Evolutionary conservation across 2,329 filamentous ascomycete species (phyloP).

Genomic region (Aspergillus jensenii): DNA sequence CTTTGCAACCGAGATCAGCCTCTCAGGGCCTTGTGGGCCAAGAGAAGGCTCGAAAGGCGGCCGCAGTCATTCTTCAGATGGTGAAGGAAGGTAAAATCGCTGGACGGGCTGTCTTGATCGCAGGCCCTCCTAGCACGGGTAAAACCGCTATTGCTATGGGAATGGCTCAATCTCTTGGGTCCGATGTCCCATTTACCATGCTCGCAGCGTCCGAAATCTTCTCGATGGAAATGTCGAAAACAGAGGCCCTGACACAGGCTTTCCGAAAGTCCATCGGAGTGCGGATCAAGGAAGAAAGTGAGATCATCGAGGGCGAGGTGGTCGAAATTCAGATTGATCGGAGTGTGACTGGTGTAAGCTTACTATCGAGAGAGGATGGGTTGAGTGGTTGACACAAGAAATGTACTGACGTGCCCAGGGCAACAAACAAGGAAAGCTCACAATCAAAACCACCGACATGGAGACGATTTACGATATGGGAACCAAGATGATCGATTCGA

Average conservation of each 20-base stretch:
- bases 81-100: conserved; percentile 99
- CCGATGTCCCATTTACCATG: conserved; percentile 95
- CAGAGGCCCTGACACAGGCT: conserved; percentile 95
- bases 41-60: conserved; percentile 93
- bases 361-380: not conserved
- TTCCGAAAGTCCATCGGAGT: conserved; percentile 98
- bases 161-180: conserved; percentile 92
- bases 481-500: conserved; percentile 98
- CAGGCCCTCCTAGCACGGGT: conserved; percentile 92
- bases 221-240: conserved; percentile 99
- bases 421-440: conserved; percentile 98
- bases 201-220: conserved; percentile 97
- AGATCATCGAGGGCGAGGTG: conserved; percentile 98
- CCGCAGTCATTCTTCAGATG: conserved; percentile 96
- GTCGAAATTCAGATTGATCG: conserved; percentile 98
- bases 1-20: conserved; percentile 77
- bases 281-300: conserved; percentile 96
- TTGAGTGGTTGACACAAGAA: not conserved
- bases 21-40: conserved; percentile 96
- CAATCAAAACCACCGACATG: conserved; percentile 99
- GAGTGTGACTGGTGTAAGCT: conserved; percentile 79
- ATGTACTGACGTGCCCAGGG: conserved; percentile 48
- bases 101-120: conserved; percentile 88
- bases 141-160: conserved; percentile 99
- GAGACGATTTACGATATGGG: conserved; percentile 99